phyloP scores from a whole-genome alignment of 768 basidiomycete species.

The Lentinula edodes region DNA sequence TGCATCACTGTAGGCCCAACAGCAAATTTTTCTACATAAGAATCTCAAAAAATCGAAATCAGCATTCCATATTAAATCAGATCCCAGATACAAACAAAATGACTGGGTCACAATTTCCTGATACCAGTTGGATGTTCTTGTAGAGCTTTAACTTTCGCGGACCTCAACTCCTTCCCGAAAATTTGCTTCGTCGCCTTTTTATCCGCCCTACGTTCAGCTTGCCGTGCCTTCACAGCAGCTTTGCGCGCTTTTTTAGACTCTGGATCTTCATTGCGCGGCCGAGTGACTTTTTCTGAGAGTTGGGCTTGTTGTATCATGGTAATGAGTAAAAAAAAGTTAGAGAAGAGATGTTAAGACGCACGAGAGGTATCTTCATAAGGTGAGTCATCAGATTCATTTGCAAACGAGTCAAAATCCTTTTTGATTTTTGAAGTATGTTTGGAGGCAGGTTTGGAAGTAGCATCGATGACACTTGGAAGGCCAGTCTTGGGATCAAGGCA shows the following conservation, averaged over 20 bases:
- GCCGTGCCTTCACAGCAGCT: constrained; percentile 58
- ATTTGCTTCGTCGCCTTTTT: constrained; percentile 65
- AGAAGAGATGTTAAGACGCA: constrained; percentile 10
- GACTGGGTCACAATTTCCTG: constrained; percentile 35
- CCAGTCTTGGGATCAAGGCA: constrained; percentile 72
- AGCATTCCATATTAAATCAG: neutral
- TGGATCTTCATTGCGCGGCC: constrained; percentile 70
- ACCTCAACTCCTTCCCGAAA: constrained; percentile 58
- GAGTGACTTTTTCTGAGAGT: constrained; percentile 47
- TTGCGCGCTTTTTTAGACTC: constrained; percentile 75
- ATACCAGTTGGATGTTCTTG: constrained; percentile 38
- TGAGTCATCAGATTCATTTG: constrained; percentile 24
- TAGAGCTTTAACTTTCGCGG: constrained; percentile 39
- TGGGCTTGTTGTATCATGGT: neutral
- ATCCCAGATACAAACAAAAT: neutral
- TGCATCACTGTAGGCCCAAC: too few species aligned
- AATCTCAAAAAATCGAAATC: too few species aligned
- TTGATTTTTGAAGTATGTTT: constrained; percentile 11
- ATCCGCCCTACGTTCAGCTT: constrained; percentile 56
- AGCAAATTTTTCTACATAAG: too few species aligned
- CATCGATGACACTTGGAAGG: constrained; percentile 51
- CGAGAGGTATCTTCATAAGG: constrained; percentile 20
- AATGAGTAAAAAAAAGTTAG: neutral
- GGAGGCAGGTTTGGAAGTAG: neutral
- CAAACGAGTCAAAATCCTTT: constrained; percentile 8